A percentile compares a stretch with the other conserved stretches of the same genome.
phyloP scores from a whole-genome alignment of 2,329 filamentous ascomycete genomes.

The Pseudogymnoascus sp. region DNA sequence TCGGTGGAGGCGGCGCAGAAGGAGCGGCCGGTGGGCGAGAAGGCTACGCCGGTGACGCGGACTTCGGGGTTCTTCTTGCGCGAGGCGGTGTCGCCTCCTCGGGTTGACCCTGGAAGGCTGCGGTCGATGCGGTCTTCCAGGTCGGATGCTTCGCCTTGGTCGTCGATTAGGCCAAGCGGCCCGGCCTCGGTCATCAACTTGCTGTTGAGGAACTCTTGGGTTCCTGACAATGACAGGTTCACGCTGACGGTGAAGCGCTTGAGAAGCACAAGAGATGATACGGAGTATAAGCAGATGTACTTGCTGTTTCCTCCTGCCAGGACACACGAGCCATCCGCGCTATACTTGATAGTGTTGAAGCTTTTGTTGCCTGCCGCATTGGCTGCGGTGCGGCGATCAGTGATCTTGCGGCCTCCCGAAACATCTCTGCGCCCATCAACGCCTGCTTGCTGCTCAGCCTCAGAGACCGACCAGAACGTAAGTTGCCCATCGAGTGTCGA shows the following conservation, averaged over 20 bases:
- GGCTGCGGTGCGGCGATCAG: slow-evolving; percentile 82
- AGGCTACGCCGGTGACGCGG: slow-evolving; percentile 73
- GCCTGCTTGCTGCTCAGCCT: slow-evolving; percentile 76
- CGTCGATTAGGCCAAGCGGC: slow-evolving; percentile 74
- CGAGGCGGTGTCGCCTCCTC: slow-evolving; percentile 71
- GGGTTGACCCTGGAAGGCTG: slow-evolving; percentile 74
- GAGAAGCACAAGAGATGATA: slow-evolving; percentile 78
- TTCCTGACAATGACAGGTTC: slow-evolving; percentile 91
- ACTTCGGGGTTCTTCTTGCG: slow-evolving; percentile 73
- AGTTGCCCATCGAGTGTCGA: slow-evolving; percentile 90
- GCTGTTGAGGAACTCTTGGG: slow-evolving; percentile 94
- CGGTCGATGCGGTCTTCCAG: slow-evolving; percentile 74
- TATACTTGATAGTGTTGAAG: slow-evolving; percentile 83
- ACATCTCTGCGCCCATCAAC: slow-evolving; percentile 87
- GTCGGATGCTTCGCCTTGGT: slow-evolving; percentile 80
- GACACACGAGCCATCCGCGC: slow-evolving; percentile 82
- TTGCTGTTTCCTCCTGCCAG: slow-evolving; percentile 94
- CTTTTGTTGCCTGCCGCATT: slow-evolving; percentile 85
- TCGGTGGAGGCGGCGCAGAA: slow-evolving; percentile 96
- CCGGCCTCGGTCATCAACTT: slow-evolving; percentile 85
- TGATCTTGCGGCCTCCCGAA: slow-evolving; percentile 81
- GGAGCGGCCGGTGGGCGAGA: slow-evolving; percentile 77
- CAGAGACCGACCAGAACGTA: slow-evolving; percentile 87
- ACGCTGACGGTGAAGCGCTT: slow-evolving; percentile 95
- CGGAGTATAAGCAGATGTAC: slow-evolving; percentile 96